Conservation (phyloP, 2,329 filamentous ascomycete genomes). For the Pseudogymnoascus sp. region DNA sequence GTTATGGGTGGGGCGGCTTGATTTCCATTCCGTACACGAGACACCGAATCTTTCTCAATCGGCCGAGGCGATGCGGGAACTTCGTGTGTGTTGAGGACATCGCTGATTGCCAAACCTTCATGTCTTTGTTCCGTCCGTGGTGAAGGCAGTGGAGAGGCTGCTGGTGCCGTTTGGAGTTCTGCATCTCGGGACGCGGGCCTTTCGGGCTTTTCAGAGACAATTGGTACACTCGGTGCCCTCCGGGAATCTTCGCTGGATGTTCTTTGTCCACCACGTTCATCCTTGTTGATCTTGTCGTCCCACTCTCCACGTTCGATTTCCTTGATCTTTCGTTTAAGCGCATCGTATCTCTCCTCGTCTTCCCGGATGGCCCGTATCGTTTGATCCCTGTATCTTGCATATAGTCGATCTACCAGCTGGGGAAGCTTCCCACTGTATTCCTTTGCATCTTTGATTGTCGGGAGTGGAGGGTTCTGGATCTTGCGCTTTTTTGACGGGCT, state of each 20-base stretch:
- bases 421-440: constrained; percentile 62
- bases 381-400: constrained; percentile 64
- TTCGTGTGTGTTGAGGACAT: constrained; percentile 20
- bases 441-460: constrained; percentile 58
- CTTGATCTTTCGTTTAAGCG: constrained; percentile 59
- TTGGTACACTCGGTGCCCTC: not conserved
- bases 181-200: not conserved
- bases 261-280: constrained; percentile 15
- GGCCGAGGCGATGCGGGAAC: not conserved
- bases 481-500: constrained; percentile 67
- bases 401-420: constrained; percentile 63
- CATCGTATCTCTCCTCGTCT: constrained; percentile 62
- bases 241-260: constrained; percentile 4
- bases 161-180: not conserved
- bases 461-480: constrained; percentile 55
- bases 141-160: constrained; percentile 1
- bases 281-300: constrained; percentile 34
- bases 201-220: not conserved
- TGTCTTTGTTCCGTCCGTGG: constrained; percentile 14
- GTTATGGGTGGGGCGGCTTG: constrained; percentile 6
- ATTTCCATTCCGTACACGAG: constrained; percentile 11
- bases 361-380: constrained; percentile 63
- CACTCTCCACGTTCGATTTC: constrained; percentile 56
- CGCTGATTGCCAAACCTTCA: constrained; percentile 23
- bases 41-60: not conserved